Conservation (phyloP, 2,329 filamentous ascomycete genomes). For the Aschersonia sp. region DNA sequence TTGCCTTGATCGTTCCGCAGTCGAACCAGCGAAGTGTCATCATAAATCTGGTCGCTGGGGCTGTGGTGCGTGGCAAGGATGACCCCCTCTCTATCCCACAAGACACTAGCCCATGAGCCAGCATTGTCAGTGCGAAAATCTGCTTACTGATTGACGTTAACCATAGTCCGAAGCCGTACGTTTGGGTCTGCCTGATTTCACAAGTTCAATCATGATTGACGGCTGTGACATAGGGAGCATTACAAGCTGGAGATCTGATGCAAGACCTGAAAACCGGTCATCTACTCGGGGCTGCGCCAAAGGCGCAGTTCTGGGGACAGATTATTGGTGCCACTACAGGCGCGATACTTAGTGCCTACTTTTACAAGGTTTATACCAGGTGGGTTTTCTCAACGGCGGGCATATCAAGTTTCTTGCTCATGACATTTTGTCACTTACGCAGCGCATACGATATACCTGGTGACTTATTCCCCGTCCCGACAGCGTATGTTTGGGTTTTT, state of each 20-base stretch:
- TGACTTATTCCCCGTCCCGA: constrained; percentile 83
- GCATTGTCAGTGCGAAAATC: neutral
- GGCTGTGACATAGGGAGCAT: constrained; percentile 40
- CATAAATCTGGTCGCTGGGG: constrained; percentile 88
- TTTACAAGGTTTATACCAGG: constrained; percentile 77
- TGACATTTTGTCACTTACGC: neutral
- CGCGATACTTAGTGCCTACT: constrained; percentile 69
- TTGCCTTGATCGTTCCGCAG: constrained; percentile 75
- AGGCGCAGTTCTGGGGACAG: constrained; percentile 93
- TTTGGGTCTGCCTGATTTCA: neutral
- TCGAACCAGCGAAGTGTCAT: constrained; percentile 74
- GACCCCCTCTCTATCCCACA: neutral
- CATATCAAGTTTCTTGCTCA: neutral
- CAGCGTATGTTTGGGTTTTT: constrained; percentile 94
- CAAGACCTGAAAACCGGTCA: constrained; percentile 96
- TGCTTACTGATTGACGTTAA: neutral
- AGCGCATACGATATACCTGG: constrained; percentile 81
- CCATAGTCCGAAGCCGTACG: constrained; percentile 25
- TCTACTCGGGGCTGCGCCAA: constrained; percentile 78
- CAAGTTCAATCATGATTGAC: neutral
- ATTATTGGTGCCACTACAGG: constrained; percentile 80
- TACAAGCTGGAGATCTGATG: constrained; percentile 92
- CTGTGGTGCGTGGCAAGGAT: constrained; percentile 35
- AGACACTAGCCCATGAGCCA: no score
- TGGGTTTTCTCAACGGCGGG: constrained; percentile 8